These are phyloP conservation scores for Pythium rishiriense DNA, from an alignment of 352 stramenopile species.

Conservation along the genomic window DNA sequence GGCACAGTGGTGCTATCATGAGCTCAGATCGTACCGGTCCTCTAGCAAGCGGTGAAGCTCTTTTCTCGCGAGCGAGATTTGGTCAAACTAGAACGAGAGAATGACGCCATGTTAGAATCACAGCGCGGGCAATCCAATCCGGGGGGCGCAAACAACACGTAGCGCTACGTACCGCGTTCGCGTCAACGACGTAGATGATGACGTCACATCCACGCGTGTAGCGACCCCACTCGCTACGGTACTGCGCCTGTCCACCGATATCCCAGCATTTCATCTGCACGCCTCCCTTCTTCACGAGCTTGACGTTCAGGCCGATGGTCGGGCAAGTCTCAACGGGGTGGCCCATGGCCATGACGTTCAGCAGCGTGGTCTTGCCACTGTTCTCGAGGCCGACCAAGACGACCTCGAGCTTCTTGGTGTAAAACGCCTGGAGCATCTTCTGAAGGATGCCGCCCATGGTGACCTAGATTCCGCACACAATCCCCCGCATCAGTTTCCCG, in stretches of 20 bases:
- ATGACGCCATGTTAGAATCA: constrained; percentile 15
- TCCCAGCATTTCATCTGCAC: constrained; percentile 99
- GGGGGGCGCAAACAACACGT: background rate
- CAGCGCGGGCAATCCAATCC: background rate
- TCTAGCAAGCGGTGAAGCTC: constrained; percentile 93
- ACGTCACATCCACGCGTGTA: constrained; percentile 98
- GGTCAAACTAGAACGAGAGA: constrained; percentile 70
- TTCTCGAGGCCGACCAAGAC: constrained; percentile 97
- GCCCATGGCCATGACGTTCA: constrained; percentile 96
- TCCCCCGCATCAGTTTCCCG: constrained; percentile 9
- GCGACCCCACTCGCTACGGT: constrained; percentile 92
- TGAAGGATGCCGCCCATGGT: constrained; percentile 93
- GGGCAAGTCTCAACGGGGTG: constrained; percentile 95
- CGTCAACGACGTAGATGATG: constrained; percentile 99
- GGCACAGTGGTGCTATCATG: background rate
- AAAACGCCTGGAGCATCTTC: constrained; percentile 95
- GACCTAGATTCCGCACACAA: constrained; percentile 10
- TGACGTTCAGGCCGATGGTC: constrained; percentile 98
- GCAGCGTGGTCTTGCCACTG: constrained; percentile 96
- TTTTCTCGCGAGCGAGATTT: constrained; percentile 94
- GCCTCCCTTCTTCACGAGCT: constrained; percentile 94
- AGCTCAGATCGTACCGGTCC: constrained; percentile 75
- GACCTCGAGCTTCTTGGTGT: constrained; percentile 97
- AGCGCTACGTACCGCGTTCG: constrained; percentile 82
- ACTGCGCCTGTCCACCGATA: constrained; percentile 97